Evolutionary conservation across 164 flowering plant species (phyloP), one percentile per base, ranked within the genome.

Genomic region (Tetracentron sinense): DNA sequence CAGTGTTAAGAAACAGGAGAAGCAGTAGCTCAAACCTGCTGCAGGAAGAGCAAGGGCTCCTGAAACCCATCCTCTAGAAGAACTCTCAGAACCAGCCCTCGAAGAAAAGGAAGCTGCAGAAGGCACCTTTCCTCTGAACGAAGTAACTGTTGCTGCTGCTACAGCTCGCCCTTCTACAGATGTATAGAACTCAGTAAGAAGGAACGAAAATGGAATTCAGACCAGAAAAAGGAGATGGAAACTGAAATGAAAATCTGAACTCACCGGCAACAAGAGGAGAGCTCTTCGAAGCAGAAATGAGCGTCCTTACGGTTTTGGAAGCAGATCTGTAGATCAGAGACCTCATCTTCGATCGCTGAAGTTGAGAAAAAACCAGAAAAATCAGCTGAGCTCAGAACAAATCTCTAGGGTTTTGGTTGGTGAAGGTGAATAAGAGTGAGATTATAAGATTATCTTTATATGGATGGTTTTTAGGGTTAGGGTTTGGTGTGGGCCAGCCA

Each of bases 241-340:
- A 6, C 22, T 19, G 26, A 17, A 8, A 14, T 60, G 28, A 7
- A 56, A 26, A n/a, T 16, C 16, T 6, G 42, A 63, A 19, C 42
- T 61, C 76, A 88, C 95, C 93, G 25, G 89, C 70, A 63, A 69
- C 64, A 56, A 80, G 72, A 54, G 74, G 76, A 27, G 96, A 80
- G 74, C 59, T 48, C 62, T 75, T 82, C 14, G 96, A 78, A 57
- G 82, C 80, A 42, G 91, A 75, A 58, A 83, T 80, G 42, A 88
- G 56, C 17, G 92, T 69, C 73, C 81, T 79, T 1, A 81, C 82
- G n/a, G 88, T 75, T 66, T 81, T 74, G 15, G 92, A 77, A 64
- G 82, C 94, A 42, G 95, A 86, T 84, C 91, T 79, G 85, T 42
- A 76, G 59, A 92, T 76, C 75, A 81, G 86, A 33, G 93, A 78